Evolutionary conservation across 805 yeast genomes (phyloP), one percentile per base, ranked within the genome.

Genomic region (Candida patagonica): DNA sequence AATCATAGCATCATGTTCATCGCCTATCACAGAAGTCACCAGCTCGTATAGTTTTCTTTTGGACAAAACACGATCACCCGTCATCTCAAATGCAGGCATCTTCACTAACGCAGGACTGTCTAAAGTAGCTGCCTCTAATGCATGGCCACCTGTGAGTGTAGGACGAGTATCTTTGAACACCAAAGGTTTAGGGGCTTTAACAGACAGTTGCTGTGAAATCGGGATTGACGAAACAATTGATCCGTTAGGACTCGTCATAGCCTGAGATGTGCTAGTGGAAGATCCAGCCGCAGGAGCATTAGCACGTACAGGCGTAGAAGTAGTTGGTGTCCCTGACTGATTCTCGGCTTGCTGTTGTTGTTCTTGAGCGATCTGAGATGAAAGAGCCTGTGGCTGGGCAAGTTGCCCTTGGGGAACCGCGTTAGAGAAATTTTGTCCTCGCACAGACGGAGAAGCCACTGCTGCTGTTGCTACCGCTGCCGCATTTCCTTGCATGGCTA

Each of bases 21-120:
- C 96, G 17, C 68, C 68, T 13, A 57, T 53, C 1, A 63, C 83
- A 2, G 84, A 76, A 54, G 78, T 76, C 5, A 92, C 92, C 44
- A 92, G 68, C 56, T 92, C 98, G 47, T 83, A 73, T 49, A 92
- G 68, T 58, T 92, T 92, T 38, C 98, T 70, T 59, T 92, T 92
- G 29, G 92, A 80, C 55, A 92, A 66, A 1, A 88, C 94, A 21
- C 96, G 53, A 43, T 63, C 66, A 13, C 60, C 62, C 26, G 78
- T 84, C 49, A 85, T 66, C 52, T 87, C 96, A 55, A 81, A 84
- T 4, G 81, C 76, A 16, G 95, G 96, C 33, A 88, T 71, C 47
- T 77, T 79, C 36, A 76, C 65, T 39, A 78, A 54, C 0, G 82
- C 84, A 1, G 96, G 96, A 1, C 87, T 74, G 12, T 84, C 76